These are phyloP conservation scores for Citrus sp. DNA, from an alignment of 345 rosid species.

Conservation along the genomic window DNA sequence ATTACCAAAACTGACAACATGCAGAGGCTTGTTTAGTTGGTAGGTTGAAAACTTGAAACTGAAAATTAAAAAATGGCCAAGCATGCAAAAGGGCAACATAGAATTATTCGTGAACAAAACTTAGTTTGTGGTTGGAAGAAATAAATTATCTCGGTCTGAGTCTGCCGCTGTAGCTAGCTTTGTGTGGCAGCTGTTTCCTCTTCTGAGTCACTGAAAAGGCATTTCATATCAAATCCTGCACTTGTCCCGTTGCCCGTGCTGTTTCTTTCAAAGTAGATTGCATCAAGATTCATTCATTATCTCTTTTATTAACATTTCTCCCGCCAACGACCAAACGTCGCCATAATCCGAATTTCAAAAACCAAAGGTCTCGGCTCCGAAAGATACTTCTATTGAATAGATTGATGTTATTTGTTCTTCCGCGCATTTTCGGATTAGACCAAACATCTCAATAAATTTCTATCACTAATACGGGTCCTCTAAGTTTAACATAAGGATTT, in stretches of 20 bases:
- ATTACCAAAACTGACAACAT: neutral
- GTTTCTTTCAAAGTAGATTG: conserved; percentile 27
- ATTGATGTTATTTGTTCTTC: too few relatives aligned
- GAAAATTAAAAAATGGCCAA: neutral
- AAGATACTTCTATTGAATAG: too few relatives aligned
- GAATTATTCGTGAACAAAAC: neutral
- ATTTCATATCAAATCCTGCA: conserved; percentile 12
- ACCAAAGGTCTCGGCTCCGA: neutral
- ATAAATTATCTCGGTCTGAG: neutral
- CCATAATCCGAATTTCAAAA: neutral
- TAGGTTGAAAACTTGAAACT: neutral
- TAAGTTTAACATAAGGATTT: too few relatives aligned
- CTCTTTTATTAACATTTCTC: neutral
- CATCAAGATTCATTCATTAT: conserved; percentile 6
- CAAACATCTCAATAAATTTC: too few relatives aligned
- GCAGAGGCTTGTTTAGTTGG: neutral
- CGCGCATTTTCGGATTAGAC: too few relatives aligned
- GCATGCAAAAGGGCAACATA: neutral
- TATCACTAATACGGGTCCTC: too few relatives aligned
- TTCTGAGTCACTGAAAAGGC: neutral
- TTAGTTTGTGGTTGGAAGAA: neutral
- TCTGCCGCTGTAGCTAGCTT: neutral
- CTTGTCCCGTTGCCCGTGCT: conserved; percentile 4
- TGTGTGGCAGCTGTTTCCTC: neutral
- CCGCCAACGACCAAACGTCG: neutral